A percentile compares a stretch with the other conserved stretches of the same genome.
These are phyloP conservation scores for Aschersonia sp. DNA, from an alignment of 2,329 filamentous ascomycete species.

Conservation along the genomic window DNA sequence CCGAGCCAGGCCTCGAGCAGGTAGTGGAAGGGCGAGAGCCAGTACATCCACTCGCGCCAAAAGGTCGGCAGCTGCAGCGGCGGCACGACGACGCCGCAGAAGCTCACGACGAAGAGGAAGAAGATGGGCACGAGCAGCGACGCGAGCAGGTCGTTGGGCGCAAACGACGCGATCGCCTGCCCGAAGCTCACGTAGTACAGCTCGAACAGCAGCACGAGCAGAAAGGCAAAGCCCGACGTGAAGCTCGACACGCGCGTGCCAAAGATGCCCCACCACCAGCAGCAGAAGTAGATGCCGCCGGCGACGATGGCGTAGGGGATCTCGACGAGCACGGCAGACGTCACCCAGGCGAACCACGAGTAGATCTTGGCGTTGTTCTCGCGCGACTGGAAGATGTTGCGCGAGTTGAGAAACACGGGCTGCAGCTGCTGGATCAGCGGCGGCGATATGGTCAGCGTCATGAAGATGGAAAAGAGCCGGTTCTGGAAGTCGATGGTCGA, in stretches of 20 bases:
- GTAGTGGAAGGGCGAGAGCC: slow-evolving; percentile 54
- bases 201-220: slow-evolving; percentile 52
- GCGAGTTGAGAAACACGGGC: slow-evolving; percentile 51
- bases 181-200: slow-evolving; percentile 51
- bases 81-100: slow-evolving; percentile 58
- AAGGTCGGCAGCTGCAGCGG: slow-evolving; percentile 42
- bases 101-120: slow-evolving; percentile 55
- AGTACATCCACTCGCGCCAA: slow-evolving; percentile 53
- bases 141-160: slow-evolving; percentile 52
- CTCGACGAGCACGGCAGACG: slow-evolving; percentile 51
- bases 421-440: slow-evolving; percentile 67
- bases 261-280: slow-evolving; percentile 44
- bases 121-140: slow-evolving; percentile 53
- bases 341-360: slow-evolving; percentile 57
- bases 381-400: slow-evolving; percentile 54
- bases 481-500: slow-evolving; percentile 51
- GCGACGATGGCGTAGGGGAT: slow-evolving; percentile 55
- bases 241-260: slow-evolving; percentile 35
- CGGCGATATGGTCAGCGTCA: slow-evolving; percentile 61
- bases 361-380: slow-evolving; percentile 72
- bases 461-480: slow-evolving; percentile 61
- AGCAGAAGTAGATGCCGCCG: slow-evolving; percentile 32
- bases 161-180: slow-evolving; percentile 51
- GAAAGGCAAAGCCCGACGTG: slow-evolving; percentile 45
- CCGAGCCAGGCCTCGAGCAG: slow-evolving; percentile 48